A percentile compares a stretch with the other conserved stretches of the same genome.
Evolutionary conservation across 2,329 filamentous ascomycete genomes (phyloP).

Genomic region (Fusarium sarcochroum): DNA sequence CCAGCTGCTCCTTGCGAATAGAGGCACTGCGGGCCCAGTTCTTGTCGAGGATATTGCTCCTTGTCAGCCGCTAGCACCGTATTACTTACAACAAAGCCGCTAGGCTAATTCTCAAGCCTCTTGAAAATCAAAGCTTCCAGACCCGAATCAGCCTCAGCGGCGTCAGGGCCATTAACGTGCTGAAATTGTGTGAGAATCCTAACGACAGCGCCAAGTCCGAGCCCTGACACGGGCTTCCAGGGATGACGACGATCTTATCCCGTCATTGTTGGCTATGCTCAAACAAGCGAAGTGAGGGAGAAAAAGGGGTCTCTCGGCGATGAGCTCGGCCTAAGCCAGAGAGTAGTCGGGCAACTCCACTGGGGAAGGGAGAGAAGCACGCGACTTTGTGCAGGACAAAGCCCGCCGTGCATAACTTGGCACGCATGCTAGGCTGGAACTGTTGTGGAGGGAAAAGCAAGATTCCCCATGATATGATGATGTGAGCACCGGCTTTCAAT

Average conservation of each 20-base stretch:
- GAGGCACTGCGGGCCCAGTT: conserved; percentile 18
- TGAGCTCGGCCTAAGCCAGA: conserved; percentile 39
- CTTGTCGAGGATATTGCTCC: conserved; percentile 25
- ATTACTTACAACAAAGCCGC: conserved; percentile 23
- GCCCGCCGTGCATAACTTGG: conserved; percentile 35
- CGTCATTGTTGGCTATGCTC: conserved; percentile 28
- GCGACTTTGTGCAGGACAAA: conserved; percentile 45
- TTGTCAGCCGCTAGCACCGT: conserved; percentile 27
- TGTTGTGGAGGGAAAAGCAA: conserved; percentile 33
- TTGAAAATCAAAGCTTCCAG: conserved; percentile 23
- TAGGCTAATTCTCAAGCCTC: conserved; percentile 34
- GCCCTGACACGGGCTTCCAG: conserved; percentile 19
- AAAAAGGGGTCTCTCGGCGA: conserved; percentile 44
- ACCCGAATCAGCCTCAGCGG: conserved; percentile 36
- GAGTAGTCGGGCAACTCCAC: conserved; percentile 32
- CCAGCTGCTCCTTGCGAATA: conserved; percentile 31
- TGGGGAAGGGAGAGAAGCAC: conserved; percentile 28
- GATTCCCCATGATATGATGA: conserved; percentile 40
- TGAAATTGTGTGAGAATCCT: conserved; percentile 17
- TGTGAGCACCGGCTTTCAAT: conserved; percentile 14
- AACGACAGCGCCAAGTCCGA: conserved; percentile 31
- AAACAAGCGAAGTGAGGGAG: conserved; percentile 39
- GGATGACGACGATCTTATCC: conserved; percentile 42
- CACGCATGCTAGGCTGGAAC: neutral
- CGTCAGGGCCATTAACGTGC: conserved; percentile 22